Base-by-base conservation (phyloP, 768 basidiomycete species). In the Daedaleopsis nitida region DNA sequence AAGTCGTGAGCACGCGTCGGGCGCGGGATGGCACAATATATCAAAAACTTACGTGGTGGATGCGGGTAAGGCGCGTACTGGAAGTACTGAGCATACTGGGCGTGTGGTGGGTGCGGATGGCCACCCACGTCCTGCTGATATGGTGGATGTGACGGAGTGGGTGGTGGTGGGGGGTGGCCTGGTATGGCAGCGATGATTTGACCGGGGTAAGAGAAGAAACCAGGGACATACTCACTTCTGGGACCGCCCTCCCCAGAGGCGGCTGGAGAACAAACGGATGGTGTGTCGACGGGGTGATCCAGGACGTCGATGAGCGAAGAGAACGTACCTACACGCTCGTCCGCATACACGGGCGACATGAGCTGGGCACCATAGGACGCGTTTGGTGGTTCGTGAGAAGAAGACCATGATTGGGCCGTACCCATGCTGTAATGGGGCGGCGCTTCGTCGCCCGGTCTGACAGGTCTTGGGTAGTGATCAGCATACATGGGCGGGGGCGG, bases 1-100 rank as follows among this genome's bases (percentile, higher is more conserved):
- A 78, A 83, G 60, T 87, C 75, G 67, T 86, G 81, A 69, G 77
- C 66, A 52, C 64, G 58, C 87, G 86, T 74, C 78, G 86, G 63
- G 72, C 84, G 84, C 70, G 39, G 24, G 62, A 66, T 11, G 60
- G 42, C 37, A 68, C 57, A 52, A 60, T 62, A 43, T 23, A 63
- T 63, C 66, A 65, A 51, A 45, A 14, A 3, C 55, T 62, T 64
- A 68, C 68, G 60, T 35, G 49, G 54, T 59, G 67, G 51, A 42
- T 53, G 60, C n/a, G 58, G 49, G 34, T 65, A 63, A 13, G 66
- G 66, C n/a, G 65, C 67, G 49, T 68, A 71, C 23, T 23, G 23
- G 47, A 24, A 24, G 10, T 49, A 24, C 23, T n/a, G 47, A 48
- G 44, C 54, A 12, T n/a, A 34, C 24, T 48, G 32, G 16, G 34